Percentiles rank a stretch among this genome's conserved stretches.
Conservation (phyloP, 352 stramenopile species). For the Pythium vanterpoolii region DNA sequence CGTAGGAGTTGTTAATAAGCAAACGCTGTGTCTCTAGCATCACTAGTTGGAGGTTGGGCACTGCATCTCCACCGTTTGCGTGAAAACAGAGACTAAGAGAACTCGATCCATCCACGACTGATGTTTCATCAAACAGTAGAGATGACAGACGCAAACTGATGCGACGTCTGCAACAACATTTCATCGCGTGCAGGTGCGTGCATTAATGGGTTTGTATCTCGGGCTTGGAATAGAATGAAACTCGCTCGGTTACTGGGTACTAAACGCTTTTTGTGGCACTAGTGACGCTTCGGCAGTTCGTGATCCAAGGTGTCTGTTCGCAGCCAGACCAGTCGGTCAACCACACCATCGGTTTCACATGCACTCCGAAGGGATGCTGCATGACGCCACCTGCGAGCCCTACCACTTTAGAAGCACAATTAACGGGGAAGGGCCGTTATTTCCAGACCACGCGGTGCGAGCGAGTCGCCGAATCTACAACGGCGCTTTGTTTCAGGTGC, state of each 20-base stretch:
- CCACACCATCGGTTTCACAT: slow-evolving; percentile 1
- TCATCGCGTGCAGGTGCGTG: no score
- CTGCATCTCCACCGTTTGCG: no score
- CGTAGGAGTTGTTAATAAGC: no score
- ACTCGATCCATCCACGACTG: no score
- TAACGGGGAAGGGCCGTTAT: slow-evolving; percentile 3
- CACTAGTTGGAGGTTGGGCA: not conserved
- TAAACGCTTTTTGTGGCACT: no score
- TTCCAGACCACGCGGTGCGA: not conserved
- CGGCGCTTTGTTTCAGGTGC: not conserved
- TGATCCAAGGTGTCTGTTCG: not conserved
- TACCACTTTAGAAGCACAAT: slow-evolving; percentile 9
- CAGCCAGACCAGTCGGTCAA: not conserved
- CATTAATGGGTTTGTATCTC: not conserved
- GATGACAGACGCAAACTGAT: not conserved
- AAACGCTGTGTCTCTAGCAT: no score
- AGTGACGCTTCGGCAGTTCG: not conserved
- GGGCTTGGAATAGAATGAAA: not conserved
- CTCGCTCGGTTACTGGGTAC: not conserved
- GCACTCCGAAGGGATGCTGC: no score
- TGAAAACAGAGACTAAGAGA: no score
- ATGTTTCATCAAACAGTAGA: not conserved
- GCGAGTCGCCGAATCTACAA: not conserved
- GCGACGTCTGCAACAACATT: not conserved
- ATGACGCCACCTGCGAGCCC: not conserved